Percentiles rank a stretch among this genome's conserved stretches.
These are phyloP conservation scores for Yarrowia bubula DNA, from an alignment of 805 yeast species.

Conservation along the genomic window DNA sequence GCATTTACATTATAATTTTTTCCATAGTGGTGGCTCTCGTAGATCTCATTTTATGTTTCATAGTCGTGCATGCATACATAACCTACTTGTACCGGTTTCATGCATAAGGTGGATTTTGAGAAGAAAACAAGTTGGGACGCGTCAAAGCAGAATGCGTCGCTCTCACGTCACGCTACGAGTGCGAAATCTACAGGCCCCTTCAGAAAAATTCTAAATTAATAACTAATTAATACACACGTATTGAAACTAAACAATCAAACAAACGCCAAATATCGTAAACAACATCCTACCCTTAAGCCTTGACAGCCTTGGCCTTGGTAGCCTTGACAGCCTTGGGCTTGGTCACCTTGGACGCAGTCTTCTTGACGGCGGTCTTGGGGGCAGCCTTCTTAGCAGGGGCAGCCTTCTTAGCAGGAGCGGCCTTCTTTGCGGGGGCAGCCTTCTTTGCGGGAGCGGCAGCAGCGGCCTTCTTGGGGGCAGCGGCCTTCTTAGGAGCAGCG, in stretches of 20 bases:
- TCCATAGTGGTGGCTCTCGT: too few relatives aligned
- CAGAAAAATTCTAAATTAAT: slow-evolving; percentile 12
- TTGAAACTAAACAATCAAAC: slow-evolving; percentile 24
- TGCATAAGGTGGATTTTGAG: too few relatives aligned
- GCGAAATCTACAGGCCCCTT: neutral
- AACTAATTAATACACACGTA: slow-evolving; percentile 24
- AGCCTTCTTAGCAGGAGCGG: slow-evolving; percentile 32
- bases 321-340: slow-evolving; percentile 36
- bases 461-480: slow-evolving; percentile 30
- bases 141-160: too few relatives aligned
- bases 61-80: too few relatives aligned
- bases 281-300: slow-evolving; percentile 31
- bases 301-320: slow-evolving; percentile 33
- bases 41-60: too few relatives aligned
- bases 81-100: too few relatives aligned
- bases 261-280: slow-evolving; percentile 22
- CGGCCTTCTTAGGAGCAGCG: slow-evolving; percentile 35
- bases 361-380: slow-evolving; percentile 32
- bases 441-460: slow-evolving; percentile 36
- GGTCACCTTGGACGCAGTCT: slow-evolving; percentile 36
- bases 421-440: slow-evolving; percentile 24
- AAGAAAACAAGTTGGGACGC: too few relatives aligned
- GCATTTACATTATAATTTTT: neutral
- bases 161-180: too few relatives aligned
- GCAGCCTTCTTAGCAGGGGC: slow-evolving; percentile 34